Conservation (phyloP, 164 flowering plant species). For the grape (Vitis vinifera) region DNA sequence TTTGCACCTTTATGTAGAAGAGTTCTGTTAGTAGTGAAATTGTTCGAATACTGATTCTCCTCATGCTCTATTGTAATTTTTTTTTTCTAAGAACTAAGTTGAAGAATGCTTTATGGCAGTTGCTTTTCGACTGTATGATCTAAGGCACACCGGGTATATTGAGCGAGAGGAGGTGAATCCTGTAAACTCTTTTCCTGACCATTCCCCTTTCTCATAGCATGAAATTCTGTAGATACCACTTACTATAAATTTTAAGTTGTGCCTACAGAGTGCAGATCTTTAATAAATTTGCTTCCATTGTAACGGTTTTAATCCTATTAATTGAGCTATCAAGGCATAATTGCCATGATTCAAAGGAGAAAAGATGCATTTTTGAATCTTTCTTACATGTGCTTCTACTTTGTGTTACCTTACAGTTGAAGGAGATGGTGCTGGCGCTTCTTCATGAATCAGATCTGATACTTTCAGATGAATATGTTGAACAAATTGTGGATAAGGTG, state of each 20-base stretch:
- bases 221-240: neutral
- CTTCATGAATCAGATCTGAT: conserved; percentile 70
- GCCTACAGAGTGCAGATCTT: neutral
- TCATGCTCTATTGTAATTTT: neutral
- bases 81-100: neutral
- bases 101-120: conserved; percentile 35
- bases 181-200: neutral
- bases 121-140: conserved; percentile 67
- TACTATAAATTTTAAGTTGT: neutral
- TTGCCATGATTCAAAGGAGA: neutral
- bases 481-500: conserved; percentile 74
- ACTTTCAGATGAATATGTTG: conserved; percentile 65
- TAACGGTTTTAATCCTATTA: too few species aligned
- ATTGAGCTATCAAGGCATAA: too few species aligned
- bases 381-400: neutral
- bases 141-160: conserved; percentile 56
- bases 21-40: neutral
- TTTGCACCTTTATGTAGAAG: neutral
- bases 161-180: conserved; percentile 62
- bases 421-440: conserved; percentile 85
- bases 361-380: neutral
- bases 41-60: too few species aligned
- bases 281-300: neutral
- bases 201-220: neutral
- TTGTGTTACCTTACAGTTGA: conserved; percentile 33